These are phyloP conservation scores for Drechmeria coniospora DNA, from an alignment of 2,329 filamentous ascomycete genomes.

Conservation along the genomic window DNA sequence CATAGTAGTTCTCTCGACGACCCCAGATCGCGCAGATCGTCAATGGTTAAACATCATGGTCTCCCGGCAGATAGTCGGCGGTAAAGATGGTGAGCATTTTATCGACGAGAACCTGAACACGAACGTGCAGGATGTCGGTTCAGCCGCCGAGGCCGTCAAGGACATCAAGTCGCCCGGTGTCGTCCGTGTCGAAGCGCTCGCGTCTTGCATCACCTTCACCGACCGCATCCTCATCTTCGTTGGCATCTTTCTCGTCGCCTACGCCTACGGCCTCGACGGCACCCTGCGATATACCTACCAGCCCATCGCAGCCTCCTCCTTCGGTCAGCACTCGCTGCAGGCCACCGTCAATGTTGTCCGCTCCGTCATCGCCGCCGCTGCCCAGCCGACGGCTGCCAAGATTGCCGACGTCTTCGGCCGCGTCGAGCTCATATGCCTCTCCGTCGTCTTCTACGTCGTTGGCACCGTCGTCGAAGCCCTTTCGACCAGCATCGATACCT, in stretches of 20 bases:
- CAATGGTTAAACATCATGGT: no score
- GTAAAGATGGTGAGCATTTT: no score
- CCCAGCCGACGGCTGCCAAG: conserved; percentile 40
- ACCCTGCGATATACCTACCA: conserved; percentile 40
- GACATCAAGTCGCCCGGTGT: conserved; percentile 35
- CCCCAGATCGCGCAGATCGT: no score
- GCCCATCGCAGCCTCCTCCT: conserved; percentile 35
- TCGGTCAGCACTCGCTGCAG: conserved; percentile 35
- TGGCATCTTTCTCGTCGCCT: conserved; percentile 46
- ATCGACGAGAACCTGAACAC: conserved; percentile 1
- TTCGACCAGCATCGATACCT: conserved; percentile 29
- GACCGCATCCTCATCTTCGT: conserved; percentile 44
- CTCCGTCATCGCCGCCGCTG: conserved; percentile 42
- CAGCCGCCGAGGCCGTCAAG: conserved; percentile 11
- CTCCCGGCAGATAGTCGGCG: no score
- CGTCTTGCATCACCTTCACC: conserved; percentile 30
- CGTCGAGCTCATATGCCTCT: conserved; percentile 40
- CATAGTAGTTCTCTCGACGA: no score
- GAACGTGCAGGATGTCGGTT: neutral
- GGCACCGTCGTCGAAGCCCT: conserved; percentile 38
- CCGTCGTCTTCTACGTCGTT: conserved; percentile 38
- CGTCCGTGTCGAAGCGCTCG: conserved; percentile 40
- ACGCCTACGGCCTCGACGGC: conserved; percentile 47
- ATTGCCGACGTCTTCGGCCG: conserved; percentile 49
- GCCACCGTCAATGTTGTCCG: conserved; percentile 42